Conservation (phyloP, 495 filamentous ascomycete species). For the Tuber calosporum region DNA sequence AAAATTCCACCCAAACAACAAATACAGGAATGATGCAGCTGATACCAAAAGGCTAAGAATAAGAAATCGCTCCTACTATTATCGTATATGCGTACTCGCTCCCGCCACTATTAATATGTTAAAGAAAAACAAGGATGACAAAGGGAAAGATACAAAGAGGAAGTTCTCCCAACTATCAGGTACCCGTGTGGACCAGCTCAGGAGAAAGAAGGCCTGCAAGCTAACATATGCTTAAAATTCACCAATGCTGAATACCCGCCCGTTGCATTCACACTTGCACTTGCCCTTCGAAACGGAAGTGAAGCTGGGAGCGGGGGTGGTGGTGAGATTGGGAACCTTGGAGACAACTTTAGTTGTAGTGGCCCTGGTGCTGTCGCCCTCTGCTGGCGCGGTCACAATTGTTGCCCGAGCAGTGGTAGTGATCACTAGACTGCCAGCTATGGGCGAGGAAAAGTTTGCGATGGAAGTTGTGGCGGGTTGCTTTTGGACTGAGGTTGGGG, state of each 20-base stretch:
- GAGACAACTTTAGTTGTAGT: neutral
- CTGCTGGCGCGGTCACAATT: neutral
- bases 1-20: neutral
- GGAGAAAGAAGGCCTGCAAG: neutral
- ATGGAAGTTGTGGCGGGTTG: neutral
- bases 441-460: neutral
- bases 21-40: neutral
- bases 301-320: neutral
- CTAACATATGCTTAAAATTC: neutral
- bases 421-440: neutral
- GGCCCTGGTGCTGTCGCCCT: neutral
- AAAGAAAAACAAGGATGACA: neutral
- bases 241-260: neutral
- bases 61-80: neutral
- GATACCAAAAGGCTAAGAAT: neutral
- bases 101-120: neutral
- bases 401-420: neutral
- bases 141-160: neutral
- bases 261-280: conserved; percentile 1
- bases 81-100: neutral
- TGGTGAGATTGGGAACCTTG: neutral
- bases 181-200: neutral
- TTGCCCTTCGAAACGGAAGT: neutral
- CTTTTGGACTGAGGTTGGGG: neutral
- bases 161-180: neutral